Percentiles rank a stretch among this genome's conserved stretches.
Conservation (phyloP, 2,329 filamentous ascomycete species). For the Pseudogymnoascus sp. region DNA sequence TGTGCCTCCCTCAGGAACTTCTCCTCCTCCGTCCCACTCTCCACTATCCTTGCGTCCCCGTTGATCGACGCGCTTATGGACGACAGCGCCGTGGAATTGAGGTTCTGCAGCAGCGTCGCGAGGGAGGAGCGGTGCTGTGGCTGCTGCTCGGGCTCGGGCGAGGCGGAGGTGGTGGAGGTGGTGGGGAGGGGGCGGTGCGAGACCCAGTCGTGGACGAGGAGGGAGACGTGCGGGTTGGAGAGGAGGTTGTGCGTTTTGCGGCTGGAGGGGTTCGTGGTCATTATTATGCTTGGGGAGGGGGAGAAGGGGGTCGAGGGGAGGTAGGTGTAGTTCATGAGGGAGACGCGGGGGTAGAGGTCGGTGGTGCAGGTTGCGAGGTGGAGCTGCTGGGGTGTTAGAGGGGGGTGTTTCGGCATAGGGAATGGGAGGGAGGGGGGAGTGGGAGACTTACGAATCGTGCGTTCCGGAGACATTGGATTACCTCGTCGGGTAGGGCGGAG, state of each 20-base stretch:
- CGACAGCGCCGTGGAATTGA: conserved; percentile 81
- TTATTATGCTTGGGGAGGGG: conserved; percentile 75
- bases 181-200: conserved; percentile 81
- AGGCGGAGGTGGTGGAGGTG: conserved; percentile 44
- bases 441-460: conserved; percentile 69
- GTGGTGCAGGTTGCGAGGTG: conserved; percentile 81
- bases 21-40: conserved; percentile 70
- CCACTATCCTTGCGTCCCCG: conserved; percentile 69
- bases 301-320: conserved; percentile 68
- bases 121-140: conserved; percentile 54
- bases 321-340: conserved; percentile 99
- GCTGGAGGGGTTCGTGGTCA: conserved; percentile 77
- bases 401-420: background rate
- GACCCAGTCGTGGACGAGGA: conserved; percentile 98
- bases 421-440: background rate
- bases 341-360: conserved; percentile 78
- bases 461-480: conserved; percentile 86
- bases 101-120: conserved; percentile 74
- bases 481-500: conserved; percentile 67
- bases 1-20: conserved; percentile 74
- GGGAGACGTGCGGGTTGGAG: conserved; percentile 76
- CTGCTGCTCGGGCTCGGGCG: conserved; percentile 43
- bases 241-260: conserved; percentile 76
- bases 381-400: conserved; percentile 50
- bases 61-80: conserved; percentile 92